phyloP scores from a whole-genome alignment of 306 rosid genomes.

The Fagus sylvatica region DNA sequence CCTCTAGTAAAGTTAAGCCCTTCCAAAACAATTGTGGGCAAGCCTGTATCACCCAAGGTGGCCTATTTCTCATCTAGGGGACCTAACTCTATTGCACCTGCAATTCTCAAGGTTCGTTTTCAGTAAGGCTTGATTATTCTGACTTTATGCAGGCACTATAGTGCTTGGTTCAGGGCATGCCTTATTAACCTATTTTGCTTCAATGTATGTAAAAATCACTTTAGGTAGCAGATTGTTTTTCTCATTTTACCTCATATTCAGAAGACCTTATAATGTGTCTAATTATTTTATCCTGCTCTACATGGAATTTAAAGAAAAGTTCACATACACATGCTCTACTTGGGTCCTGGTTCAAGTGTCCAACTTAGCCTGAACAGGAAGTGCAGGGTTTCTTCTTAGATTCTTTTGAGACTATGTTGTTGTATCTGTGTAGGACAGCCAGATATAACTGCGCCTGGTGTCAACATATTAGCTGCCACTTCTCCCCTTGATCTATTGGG shows the following conservation, averaged over 20 bases:
- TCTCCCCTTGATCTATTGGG: constrained; percentile 17
- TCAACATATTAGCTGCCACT: constrained; percentile 35
- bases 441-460: constrained; percentile 60
- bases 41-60: constrained; percentile 36
- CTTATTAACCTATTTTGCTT: background rate
- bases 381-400: background rate
- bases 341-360: background rate
- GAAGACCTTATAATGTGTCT: background rate
- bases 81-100: constrained; percentile 52
- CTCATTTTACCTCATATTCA: background rate
- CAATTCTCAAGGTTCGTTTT: constrained; percentile 43
- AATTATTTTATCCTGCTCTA: background rate
- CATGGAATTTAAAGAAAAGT: background rate
- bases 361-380: background rate
- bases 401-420: background rate
- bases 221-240: background rate
- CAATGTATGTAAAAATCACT: background rate
- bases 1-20: constrained; percentile 28
- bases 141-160: no score
- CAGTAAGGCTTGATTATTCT: background rate
- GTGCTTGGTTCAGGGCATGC: no score
- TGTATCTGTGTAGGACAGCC: constrained; percentile 34
- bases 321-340: background rate
- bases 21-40: constrained; percentile 38
- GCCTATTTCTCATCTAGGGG: constrained; percentile 55